phyloP scores from a whole-genome alignment of 1,139 yeast species.

The Yamadazyma mexicana region DNA sequence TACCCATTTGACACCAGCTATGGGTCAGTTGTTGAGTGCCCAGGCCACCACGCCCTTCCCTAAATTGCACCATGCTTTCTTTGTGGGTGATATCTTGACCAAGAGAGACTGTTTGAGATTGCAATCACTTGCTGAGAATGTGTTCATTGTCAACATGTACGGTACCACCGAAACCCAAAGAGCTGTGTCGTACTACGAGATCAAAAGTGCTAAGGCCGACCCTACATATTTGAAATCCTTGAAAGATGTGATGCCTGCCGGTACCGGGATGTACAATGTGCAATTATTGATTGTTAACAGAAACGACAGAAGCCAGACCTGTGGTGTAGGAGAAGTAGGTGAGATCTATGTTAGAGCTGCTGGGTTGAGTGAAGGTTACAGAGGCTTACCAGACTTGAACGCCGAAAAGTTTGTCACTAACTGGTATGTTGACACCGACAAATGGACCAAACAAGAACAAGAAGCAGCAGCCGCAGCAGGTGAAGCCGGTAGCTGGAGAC shows the following conservation, averaged over 20 bases:
- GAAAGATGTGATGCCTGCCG: constrained; percentile 98
- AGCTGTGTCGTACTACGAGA: constrained; percentile 92
- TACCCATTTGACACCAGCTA: constrained; percentile 97
- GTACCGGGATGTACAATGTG: constrained; percentile 94
- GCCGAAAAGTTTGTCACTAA: constrained; percentile 82
- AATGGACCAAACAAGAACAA: constrained; percentile 61
- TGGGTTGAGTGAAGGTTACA: constrained; percentile 94
- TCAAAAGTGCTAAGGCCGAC: constrained; percentile 69
- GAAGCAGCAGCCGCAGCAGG: constrained; percentile 22
- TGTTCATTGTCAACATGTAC: constrained; percentile 92
- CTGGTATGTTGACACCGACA: constrained; percentile 73
- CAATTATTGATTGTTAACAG: constrained; percentile 93
- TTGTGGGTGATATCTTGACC: constrained; percentile 96
- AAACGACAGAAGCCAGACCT: constrained; percentile 79
- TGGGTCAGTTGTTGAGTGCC: constrained; percentile 97
- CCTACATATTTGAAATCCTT: constrained; percentile 75
- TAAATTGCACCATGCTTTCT: constrained; percentile 89
- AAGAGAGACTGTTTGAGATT: constrained; percentile 93
- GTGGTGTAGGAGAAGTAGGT: constrained; percentile 99
- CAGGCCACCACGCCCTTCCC: constrained; percentile 94
- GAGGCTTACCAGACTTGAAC: constrained; percentile 87
- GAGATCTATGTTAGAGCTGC: constrained; percentile 98
- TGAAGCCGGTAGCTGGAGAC: constrained; percentile 63
- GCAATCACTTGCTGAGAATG: constrained; percentile 89
- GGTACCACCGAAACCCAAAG: constrained; percentile 99